These are phyloP conservation scores for Phytopythium mirpurense DNA, from an alignment of 352 stramenopile genomes.

Conservation along the genomic window DNA sequence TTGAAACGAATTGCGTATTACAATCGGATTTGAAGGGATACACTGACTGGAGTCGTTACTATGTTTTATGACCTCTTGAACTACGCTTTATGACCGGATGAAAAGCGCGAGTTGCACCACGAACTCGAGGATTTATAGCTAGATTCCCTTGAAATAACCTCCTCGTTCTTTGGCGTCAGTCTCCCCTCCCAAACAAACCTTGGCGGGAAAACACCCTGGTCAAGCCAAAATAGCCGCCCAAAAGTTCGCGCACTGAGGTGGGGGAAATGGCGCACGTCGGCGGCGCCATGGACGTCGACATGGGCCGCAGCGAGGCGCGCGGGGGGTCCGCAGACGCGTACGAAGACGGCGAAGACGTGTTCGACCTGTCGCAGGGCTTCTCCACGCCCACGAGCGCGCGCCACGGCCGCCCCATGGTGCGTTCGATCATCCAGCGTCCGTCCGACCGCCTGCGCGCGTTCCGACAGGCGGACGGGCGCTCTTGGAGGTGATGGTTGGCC, in stretches of 20 bases:
- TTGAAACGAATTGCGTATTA: neutral
- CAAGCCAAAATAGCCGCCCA: neutral
- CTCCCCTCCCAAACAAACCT: too few species aligned
- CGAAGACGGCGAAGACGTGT: constrained; percentile 7
- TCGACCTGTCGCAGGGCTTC: constrained; percentile 10
- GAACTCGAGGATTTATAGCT: too few species aligned
- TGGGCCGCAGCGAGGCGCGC: constrained; percentile 17
- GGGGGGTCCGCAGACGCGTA: constrained; percentile 9
- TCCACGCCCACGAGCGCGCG: constrained; percentile 12
- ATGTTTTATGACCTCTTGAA: too few species aligned
- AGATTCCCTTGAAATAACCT: too few species aligned
- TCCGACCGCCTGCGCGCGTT: neutral
- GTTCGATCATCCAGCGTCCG: too few species aligned
- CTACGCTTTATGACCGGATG: too few species aligned
- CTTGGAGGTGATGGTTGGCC: too few species aligned
- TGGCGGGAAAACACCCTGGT: neutral
- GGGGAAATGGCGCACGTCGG: constrained; percentile 4
- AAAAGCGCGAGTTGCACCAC: too few species aligned
- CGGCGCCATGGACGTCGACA: constrained; percentile 20
- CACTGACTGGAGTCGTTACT: too few species aligned
- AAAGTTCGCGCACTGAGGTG: neutral
- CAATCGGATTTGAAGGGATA: neutral
- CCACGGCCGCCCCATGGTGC: constrained; percentile 6
- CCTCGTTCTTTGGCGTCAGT: too few species aligned
- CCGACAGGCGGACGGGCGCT: too few species aligned